Percentiles rank a stretch among this genome's conserved stretches.
Conservation (phyloP, 805 yeast species). For the Wickerhamiella sorbophila region DNA sequence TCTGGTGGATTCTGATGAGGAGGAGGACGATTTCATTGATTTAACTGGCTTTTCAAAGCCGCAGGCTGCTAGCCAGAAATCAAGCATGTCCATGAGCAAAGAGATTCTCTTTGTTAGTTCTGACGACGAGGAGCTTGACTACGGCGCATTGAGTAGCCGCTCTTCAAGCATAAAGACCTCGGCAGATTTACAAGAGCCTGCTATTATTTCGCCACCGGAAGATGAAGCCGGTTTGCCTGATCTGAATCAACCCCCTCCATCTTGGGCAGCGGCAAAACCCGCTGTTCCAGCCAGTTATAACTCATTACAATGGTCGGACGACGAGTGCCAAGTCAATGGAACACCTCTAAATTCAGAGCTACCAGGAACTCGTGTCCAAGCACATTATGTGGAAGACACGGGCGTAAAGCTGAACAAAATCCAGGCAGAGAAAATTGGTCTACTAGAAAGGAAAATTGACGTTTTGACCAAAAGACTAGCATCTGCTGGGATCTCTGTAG, state of each 20-base stretch:
- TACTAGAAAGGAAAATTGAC: constrained; percentile 15
- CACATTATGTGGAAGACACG: not conserved
- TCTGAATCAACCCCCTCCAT: not conserved
- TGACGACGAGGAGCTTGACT: constrained; percentile 1
- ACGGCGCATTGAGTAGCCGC: not conserved
- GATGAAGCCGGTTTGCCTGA: not conserved
- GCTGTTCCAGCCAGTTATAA: not conserved
- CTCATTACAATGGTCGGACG: not conserved
- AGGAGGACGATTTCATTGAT: not conserved
- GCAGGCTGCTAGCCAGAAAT: no score
- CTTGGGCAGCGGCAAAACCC: not conserved
- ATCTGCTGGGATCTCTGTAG: not conserved
- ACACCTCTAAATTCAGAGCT: not conserved
- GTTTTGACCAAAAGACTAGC: constrained; percentile 4
- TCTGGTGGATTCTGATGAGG: no score
- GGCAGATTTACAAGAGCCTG: no score
- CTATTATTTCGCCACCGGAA: not conserved
- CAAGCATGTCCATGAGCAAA: no score
- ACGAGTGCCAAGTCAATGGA: not conserved
- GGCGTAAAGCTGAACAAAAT: constrained; percentile 6
- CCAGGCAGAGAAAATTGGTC: constrained; percentile 17
- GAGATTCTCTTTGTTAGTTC: not conserved
- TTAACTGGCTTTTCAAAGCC: no score
- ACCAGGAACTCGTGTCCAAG: not conserved
- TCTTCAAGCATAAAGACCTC: not conserved